phyloP scores from a whole-genome alignment of 768 basidiomycete species.

The Suillus placidus region DNA sequence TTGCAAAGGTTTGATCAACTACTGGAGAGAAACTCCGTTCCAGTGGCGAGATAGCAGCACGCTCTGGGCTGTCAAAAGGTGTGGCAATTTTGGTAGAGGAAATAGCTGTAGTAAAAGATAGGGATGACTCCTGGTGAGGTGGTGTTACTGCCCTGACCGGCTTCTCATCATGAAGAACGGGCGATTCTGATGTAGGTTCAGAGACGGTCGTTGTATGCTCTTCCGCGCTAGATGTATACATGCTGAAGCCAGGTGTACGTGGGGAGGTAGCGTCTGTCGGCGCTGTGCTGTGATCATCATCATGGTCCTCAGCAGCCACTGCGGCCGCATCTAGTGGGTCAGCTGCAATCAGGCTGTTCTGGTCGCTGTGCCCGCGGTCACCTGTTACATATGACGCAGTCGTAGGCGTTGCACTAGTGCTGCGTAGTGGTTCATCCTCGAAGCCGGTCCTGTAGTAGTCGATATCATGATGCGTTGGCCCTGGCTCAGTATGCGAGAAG shows the following conservation, averaged over 20 bases:
- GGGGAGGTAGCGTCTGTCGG: conserved; percentile 17
- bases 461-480: conserved; percentile 23
- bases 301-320: conserved; percentile 33
- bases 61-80: conserved; percentile 27
- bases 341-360: conserved; percentile 9
- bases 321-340: conserved; percentile 41
- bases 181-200: conserved; percentile 17
- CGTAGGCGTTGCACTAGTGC: conserved; percentile 22
- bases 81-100: conserved; percentile 18
- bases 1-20: conserved; percentile 41
- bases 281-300: conserved; percentile 29
- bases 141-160: conserved; percentile 16
- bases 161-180: conserved; percentile 13
- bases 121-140: conserved; percentile 16
- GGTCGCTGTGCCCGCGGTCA: conserved; percentile 37
- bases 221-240: conserved; percentile 31
- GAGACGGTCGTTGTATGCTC: conserved; percentile 25
- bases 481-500: conserved; percentile 44
- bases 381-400: conserved; percentile 41
- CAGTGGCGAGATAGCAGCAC: conserved; percentile 33
- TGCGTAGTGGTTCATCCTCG: conserved; percentile 28
- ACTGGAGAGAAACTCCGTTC: conserved; percentile 26
- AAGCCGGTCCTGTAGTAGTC: conserved; percentile 34
- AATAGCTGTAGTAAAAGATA: conserved; percentile 13
- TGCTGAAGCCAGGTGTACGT: conserved; percentile 53